Conservation (phyloP, 495 filamentous ascomycete genomes). For the Daldinia grandis region DNA sequence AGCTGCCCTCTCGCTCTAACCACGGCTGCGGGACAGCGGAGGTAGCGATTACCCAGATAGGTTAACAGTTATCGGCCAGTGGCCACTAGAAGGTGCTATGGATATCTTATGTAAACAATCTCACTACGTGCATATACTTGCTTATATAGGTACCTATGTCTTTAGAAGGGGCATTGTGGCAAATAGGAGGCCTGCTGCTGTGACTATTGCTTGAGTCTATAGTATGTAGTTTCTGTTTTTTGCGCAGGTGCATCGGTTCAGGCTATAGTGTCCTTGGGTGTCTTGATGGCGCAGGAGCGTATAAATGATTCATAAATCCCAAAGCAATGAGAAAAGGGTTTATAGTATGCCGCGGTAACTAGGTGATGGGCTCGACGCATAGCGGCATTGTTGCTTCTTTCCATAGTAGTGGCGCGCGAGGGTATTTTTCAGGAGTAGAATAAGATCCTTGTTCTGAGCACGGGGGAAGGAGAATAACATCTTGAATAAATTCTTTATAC, state of each 20-base stretch:
- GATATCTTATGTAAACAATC: background rate
- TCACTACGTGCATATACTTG: background rate
- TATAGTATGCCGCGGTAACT: background rate
- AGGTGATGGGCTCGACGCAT: background rate
- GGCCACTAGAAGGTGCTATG: conserved; percentile 6
- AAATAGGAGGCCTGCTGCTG: background rate
- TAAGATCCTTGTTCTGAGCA: background rate
- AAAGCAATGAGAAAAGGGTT: background rate
- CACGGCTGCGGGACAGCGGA: conserved; percentile 4
- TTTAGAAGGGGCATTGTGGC: background rate
- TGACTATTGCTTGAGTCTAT: background rate
- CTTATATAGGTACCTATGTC: too few species aligned
- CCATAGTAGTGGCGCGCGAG: background rate
- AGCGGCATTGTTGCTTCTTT: background rate
- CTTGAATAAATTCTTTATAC: background rate
- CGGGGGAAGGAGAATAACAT: background rate
- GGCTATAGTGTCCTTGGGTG: conserved; percentile 13
- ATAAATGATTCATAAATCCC: background rate
- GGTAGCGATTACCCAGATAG: background rate
- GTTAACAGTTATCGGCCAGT: background rate
- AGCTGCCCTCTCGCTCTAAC: conserved; percentile 13
- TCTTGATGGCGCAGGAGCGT: background rate
- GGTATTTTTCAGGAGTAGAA: background rate
- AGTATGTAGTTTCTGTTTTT: background rate
- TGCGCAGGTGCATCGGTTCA: conserved; percentile 1